Percentiles rank a stretch among this genome's conserved stretches.
Conservation (phyloP, 2,329 filamentous ascomycete genomes). For the Epichloe brachyelytri region DNA sequence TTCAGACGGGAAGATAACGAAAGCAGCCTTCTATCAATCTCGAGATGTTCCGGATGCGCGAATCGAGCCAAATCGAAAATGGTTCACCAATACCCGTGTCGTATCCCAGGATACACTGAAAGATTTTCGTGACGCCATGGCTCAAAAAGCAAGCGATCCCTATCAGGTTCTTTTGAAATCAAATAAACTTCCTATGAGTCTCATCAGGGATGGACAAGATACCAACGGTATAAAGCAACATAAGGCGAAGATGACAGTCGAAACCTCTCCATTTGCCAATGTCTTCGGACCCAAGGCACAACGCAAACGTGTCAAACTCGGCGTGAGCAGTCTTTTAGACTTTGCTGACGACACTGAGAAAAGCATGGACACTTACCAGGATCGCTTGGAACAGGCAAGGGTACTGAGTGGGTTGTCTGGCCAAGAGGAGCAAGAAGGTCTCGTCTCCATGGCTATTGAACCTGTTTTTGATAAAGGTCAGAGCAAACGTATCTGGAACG, state of each 20-base stretch:
- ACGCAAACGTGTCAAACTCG: slow-evolving; percentile 82
- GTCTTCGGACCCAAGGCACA: slow-evolving; percentile 92
- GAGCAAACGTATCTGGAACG: slow-evolving; percentile 94
- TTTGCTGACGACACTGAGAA: slow-evolving; percentile 68
- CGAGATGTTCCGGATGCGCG: slow-evolving; percentile 69
- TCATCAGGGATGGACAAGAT: slow-evolving; percentile 70
- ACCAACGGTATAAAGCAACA: slow-evolving; percentile 83
- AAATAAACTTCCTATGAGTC: slow-evolving; percentile 91
- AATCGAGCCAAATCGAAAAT: slow-evolving; percentile 92
- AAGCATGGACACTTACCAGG: slow-evolving; percentile 69
- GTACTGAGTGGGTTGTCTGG: slow-evolving; percentile 60
- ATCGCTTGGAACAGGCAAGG: slow-evolving; percentile 66
- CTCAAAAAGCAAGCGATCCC: slow-evolving; percentile 77
- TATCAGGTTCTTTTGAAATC: slow-evolving; percentile 92
- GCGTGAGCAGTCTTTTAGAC: slow-evolving; percentile 68
- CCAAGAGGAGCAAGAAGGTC: slow-evolving; percentile 36
- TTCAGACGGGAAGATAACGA: slow-evolving; percentile 68
- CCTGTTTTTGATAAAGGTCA: slow-evolving; percentile 91
- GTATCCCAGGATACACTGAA: slow-evolving; percentile 82
- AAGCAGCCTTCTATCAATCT: slow-evolving; percentile 75
- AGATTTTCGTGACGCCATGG: slow-evolving; percentile 83
- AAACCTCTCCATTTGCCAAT: slow-evolving; percentile 72
- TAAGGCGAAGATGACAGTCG: slow-evolving; percentile 84
- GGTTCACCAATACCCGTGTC: slow-evolving; percentile 88
- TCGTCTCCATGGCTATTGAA: slow-evolving; percentile 53